phyloP scores from a whole-genome alignment of 2,329 filamentous ascomycete genomes.

The Orbilia quercus region DNA sequence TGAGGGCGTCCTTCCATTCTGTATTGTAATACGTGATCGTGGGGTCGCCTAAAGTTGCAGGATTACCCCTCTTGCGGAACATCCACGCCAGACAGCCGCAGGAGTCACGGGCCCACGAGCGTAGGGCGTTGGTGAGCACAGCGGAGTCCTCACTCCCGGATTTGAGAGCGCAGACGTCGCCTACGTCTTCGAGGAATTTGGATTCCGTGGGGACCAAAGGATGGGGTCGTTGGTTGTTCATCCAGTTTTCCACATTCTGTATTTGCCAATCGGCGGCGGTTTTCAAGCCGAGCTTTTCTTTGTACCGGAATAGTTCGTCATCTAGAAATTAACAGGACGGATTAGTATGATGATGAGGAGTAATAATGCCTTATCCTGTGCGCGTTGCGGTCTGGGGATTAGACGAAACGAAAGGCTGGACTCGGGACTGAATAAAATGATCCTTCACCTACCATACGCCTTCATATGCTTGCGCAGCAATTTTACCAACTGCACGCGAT shows the following conservation, averaged over 20 bases:
- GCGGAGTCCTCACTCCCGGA: slow-evolving; percentile 42
- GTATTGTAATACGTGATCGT: slow-evolving; percentile 46
- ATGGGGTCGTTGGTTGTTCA: slow-evolving; percentile 41
- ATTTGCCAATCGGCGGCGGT: slow-evolving; percentile 31
- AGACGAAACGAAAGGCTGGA: not conserved
- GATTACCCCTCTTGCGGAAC: slow-evolving; percentile 46
- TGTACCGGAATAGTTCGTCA: slow-evolving; percentile 48
- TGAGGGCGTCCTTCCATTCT: slow-evolving; percentile 34
- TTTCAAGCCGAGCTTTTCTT: slow-evolving; percentile 40
- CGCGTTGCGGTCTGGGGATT: not conserved
- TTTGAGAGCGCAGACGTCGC: slow-evolving; percentile 36
- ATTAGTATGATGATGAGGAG: not conserved
- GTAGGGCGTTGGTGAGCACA: slow-evolving; percentile 38
- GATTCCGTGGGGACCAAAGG: slow-evolving; percentile 41
- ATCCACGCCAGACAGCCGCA: slow-evolving; percentile 23
- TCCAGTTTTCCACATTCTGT: slow-evolving; percentile 41
- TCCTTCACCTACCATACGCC: slow-evolving; percentile 32
- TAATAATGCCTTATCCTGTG: not conserved
- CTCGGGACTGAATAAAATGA: no score
- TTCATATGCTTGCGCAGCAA: slow-evolving; percentile 46
- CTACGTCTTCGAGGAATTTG: slow-evolving; percentile 23
- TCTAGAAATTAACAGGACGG: slow-evolving; percentile 3
- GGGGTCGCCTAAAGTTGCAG: slow-evolving; percentile 33
- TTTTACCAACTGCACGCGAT: slow-evolving; percentile 38
- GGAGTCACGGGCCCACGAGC: slow-evolving; percentile 30